A percentile compares a stretch with the other conserved stretches of the same genome.
These are phyloP conservation scores for Rachicladosporium sp. DNA, from an alignment of 2,329 filamentous ascomycete species.

Conservation along the genomic window DNA sequence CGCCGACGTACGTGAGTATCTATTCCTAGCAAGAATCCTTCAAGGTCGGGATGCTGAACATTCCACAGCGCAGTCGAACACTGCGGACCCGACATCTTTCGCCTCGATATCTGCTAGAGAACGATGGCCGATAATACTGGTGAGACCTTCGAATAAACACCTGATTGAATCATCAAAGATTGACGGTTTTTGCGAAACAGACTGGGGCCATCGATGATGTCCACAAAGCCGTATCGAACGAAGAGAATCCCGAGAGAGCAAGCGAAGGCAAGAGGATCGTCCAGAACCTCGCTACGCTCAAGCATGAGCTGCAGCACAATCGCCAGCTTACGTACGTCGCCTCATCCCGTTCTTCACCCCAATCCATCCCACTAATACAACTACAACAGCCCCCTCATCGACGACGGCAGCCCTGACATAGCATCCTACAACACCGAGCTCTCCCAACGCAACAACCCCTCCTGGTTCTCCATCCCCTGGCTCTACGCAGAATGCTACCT, in stretches of 20 bases:
- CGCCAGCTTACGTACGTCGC: constrained; percentile 56
- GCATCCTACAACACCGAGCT: constrained; percentile 77
- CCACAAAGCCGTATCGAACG: constrained; percentile 56
- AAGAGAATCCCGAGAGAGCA: constrained; percentile 49
- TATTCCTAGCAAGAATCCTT: background rate
- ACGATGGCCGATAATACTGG: constrained; percentile 88
- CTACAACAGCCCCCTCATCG: constrained; percentile 50
- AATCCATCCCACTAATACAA: too few species aligned
- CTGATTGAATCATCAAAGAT: background rate
- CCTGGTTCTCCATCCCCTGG: constrained; percentile 81
- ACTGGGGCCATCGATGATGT: constrained; percentile 89
- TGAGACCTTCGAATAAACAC: constrained; percentile 29
- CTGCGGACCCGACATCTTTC: constrained; percentile 74
- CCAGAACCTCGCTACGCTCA: constrained; percentile 64
- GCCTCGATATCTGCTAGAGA: constrained; percentile 73
- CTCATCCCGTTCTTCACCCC: background rate
- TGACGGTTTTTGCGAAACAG: constrained; percentile 31
- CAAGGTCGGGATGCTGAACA: constrained; percentile 3
- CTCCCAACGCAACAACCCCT: constrained; percentile 55
- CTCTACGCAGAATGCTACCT: constrained; percentile 90
- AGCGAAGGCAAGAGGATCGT: constrained; percentile 81
- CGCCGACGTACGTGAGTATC: too few species aligned
- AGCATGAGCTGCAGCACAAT: constrained; percentile 92
- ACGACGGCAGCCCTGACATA: constrained; percentile 68
- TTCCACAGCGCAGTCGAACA: constrained; percentile 57